Base-by-base conservation (phyloP, 169 alveolate genomes). In the Eimeria praecox region DNA sequence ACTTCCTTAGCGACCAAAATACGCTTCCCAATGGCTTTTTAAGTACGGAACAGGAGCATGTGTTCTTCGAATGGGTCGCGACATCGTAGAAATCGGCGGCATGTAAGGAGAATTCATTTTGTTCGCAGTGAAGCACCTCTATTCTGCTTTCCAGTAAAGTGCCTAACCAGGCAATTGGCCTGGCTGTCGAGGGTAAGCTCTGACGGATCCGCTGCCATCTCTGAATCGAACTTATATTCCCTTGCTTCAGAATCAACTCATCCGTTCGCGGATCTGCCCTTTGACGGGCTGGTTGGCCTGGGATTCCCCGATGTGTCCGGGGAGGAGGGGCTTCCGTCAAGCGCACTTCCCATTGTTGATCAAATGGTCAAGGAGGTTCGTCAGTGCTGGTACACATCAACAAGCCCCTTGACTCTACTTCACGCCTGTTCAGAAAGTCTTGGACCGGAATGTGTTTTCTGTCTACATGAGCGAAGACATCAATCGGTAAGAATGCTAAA, bases 221-320 rank as follows among this genome's bases (percentile, higher is more conserved):
- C 22, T 35, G 3, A 42, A 27, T 10, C 35, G 73, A 46, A n/a
- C 24, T 12, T 20, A 6, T 33, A 46, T 22, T 3, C 49, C 22
- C 33, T 75, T 77, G 59, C 52, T 93, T 35, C 86, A 86, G 99
- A 98, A 90, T 97, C 99, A 33, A 94, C 97, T 56, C 97, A 97
- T 95, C 99, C 99, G 52, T 98, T 98, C 92, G 98, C 98, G 22
- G 99, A 97, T 16, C 94, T 98, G 69, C 99, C 99, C 27, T 98
- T 98, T 91, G 99, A 98, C 94, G 99, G 99, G 83, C 97, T 98
- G 49, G 98, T 98, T 71, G 99, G 99, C 30, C 97, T 98, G 87
- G 99, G 99, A 56, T 98, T 98, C 92, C 98, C 99, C 8, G 99
- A 98, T 30, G 95, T 95, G 49, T 77, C 95, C 22, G 87, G 89